Conservation (phyloP, 768 basidiomycete species). For the Astraeus odoratus region DNA sequence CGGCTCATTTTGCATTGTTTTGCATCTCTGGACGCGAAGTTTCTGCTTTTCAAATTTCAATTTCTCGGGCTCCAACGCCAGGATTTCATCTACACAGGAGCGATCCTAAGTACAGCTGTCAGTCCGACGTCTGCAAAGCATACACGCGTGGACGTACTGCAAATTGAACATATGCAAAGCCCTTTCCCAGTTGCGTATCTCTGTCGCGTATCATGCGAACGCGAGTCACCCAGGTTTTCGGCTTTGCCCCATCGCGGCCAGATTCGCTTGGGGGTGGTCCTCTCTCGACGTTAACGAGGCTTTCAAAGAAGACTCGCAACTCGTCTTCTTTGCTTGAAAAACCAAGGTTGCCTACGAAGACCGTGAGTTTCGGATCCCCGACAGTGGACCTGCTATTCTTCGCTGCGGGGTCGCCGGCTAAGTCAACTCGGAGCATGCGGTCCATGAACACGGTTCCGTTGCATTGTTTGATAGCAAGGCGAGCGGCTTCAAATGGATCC, state of each 20-base stretch:
- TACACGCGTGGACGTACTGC: slow-evolving; percentile 35
- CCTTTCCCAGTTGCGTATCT: slow-evolving; percentile 91
- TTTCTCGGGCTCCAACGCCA: slow-evolving; percentile 69
- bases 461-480: slow-evolving; percentile 45
- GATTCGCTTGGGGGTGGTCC: slow-evolving; percentile 43
- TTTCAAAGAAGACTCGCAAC: slow-evolving; percentile 81
- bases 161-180: slow-evolving; percentile 91
- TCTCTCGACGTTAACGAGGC: slow-evolving; percentile 59
- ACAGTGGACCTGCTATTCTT: slow-evolving; percentile 18
- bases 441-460: slow-evolving; percentile 73
- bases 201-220: slow-evolving; percentile 88
- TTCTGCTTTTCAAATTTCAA: slow-evolving; percentile 92
- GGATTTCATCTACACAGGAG: slow-evolving; percentile 86
- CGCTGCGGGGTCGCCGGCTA: slow-evolving; percentile 36
- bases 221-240: slow-evolving; percentile 61
- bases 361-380: slow-evolving; percentile 69
- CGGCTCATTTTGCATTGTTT: slow-evolving; percentile 46
- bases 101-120: slow-evolving; percentile 53
- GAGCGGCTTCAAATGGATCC: slow-evolving; percentile 70
- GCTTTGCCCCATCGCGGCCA: slow-evolving; percentile 28
- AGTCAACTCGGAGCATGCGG: slow-evolving; percentile 74
- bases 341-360: slow-evolving; percentile 92
- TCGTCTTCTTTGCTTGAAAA: slow-evolving; percentile 91
- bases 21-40: slow-evolving; percentile 87
- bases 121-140: not conserved